Conservation (phyloP, 202 grass and related monocot species). For the Setaria italica region DNA sequence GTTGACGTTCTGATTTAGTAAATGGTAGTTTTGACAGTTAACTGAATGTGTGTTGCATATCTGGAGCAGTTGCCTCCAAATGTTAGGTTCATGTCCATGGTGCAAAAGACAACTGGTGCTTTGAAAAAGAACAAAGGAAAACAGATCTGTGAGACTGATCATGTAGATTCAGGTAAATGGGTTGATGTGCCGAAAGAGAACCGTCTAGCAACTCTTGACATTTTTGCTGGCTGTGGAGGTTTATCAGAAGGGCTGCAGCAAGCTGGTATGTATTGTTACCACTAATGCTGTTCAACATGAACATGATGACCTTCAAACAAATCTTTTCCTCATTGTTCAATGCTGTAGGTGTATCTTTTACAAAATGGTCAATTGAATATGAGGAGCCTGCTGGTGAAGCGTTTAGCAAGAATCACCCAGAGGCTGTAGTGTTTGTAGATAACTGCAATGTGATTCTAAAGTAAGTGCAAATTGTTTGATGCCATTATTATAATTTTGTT, state of each 20-base stretch:
- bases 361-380: slow-evolving; percentile 99
- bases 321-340: slow-evolving; percentile 44
- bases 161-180: slow-evolving; percentile 62
- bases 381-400: slow-evolving; percentile 94
- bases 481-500: neutral
- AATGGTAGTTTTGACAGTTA: slow-evolving; percentile 34
- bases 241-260: slow-evolving; percentile 94
- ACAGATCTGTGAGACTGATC: slow-evolving; percentile 65
- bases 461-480: slow-evolving; percentile 53
- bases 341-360: slow-evolving; percentile 71
- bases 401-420: slow-evolving; percentile 90
- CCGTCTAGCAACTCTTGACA: slow-evolving; percentile 84
- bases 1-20: slow-evolving; percentile 40
- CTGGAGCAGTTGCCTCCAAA: slow-evolving; percentile 74
- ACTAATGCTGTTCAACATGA: slow-evolving; percentile 13
- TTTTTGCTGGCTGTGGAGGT: slow-evolving; percentile 98
- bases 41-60: slow-evolving; percentile 43
- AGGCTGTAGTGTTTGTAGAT: slow-evolving; percentile 82
- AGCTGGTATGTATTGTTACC: slow-evolving; percentile 65
- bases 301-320: slow-evolving; percentile 14
- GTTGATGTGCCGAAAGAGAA: slow-evolving; percentile 62
- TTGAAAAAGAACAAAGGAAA: slow-evolving; percentile 91
- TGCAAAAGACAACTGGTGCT: slow-evolving; percentile 49
- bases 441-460: slow-evolving; percentile 99
- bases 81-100: slow-evolving; percentile 61